Evolutionary conservation across 495 filamentous ascomycete species (phyloP).

Genomic region (Penicillium lagena): DNA sequence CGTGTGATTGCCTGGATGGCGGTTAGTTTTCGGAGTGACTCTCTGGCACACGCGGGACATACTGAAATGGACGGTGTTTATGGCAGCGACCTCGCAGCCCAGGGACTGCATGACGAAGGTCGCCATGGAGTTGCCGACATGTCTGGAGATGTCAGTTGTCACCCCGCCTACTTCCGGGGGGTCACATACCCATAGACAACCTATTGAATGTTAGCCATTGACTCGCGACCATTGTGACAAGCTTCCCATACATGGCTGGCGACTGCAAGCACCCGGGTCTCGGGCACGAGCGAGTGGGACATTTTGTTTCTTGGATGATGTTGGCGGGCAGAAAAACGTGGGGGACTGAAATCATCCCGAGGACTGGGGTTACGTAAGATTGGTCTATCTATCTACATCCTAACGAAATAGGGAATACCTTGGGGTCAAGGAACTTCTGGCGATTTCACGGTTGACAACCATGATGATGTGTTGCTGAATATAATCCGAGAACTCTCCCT

Average conservation of each 20-base stretch:
- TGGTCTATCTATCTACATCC: too few species aligned
- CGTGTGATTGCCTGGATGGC: constrained; percentile 73
- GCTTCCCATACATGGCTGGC: constrained; percentile 86
- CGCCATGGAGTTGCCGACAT: constrained; percentile 96
- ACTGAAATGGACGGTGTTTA: constrained; percentile 97
- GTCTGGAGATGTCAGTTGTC: constrained; percentile 43
- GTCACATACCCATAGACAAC: constrained; percentile 69
- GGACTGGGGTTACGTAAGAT: too few species aligned
- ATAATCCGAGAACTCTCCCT: too few species aligned
- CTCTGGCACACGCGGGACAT: constrained; percentile 12
- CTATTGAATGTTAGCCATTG: constrained; percentile 35
- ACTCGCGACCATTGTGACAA: not conserved
- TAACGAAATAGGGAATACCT: too few species aligned
- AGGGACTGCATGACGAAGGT: constrained; percentile 86
- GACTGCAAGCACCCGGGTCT: constrained; percentile 83
- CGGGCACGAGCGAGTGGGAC: constrained; percentile 54
- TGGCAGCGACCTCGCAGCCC: constrained; percentile 84
- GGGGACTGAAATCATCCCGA: too few species aligned
- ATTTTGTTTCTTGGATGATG: constrained; percentile 9
- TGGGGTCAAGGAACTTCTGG: too few species aligned
- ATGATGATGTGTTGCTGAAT: too few species aligned
- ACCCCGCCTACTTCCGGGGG: not conserved
- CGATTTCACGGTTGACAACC: too few species aligned
- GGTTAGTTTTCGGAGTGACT: not conserved
- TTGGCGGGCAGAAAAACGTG: too few species aligned